phyloP scores from a whole-genome alignment of 371 early-diverging fungal genomes.

The Mortierella sp. region DNA sequence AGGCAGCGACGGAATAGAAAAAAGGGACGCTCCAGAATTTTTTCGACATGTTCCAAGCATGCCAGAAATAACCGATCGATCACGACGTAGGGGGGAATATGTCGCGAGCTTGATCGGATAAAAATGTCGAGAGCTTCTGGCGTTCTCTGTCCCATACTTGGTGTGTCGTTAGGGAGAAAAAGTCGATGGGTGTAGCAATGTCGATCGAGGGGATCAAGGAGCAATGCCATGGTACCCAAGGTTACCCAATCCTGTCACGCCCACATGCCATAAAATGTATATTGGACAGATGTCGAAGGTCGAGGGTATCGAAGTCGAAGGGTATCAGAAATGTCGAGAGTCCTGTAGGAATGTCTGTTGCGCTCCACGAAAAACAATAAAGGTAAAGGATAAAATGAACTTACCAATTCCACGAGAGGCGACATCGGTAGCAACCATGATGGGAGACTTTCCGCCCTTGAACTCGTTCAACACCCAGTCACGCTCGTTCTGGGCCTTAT shows the following conservation, averaged over 20 bases:
- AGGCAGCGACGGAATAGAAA: constrained; percentile 41
- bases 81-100: neutral
- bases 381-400: constrained; percentile 33
- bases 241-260: neutral
- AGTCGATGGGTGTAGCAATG: no score
- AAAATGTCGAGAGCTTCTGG: neutral
- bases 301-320: neutral
- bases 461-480: constrained; percentile 98
- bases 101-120: neutral
- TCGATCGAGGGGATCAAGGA: no score
- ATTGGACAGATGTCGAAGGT: neutral
- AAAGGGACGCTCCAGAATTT: constrained; percentile 4
- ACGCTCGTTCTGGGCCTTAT: constrained; percentile 98
- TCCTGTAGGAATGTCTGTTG: neutral
- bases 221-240: neutral
- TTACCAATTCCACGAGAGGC: constrained; percentile 99
- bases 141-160: neutral
- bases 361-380: constrained; percentile 1
- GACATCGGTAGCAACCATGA: constrained; percentile 99
- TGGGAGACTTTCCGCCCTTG: constrained; percentile 88
- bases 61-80: constrained; percentile 1
- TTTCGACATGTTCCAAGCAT: neutral
- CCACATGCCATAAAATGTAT: neutral
- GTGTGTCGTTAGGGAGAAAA: no score
- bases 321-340: neutral